These are phyloP conservation scores for Coprinopsis sp. DNA, from an alignment of 768 basidiomycete genomes.

Conservation along the genomic window DNA sequence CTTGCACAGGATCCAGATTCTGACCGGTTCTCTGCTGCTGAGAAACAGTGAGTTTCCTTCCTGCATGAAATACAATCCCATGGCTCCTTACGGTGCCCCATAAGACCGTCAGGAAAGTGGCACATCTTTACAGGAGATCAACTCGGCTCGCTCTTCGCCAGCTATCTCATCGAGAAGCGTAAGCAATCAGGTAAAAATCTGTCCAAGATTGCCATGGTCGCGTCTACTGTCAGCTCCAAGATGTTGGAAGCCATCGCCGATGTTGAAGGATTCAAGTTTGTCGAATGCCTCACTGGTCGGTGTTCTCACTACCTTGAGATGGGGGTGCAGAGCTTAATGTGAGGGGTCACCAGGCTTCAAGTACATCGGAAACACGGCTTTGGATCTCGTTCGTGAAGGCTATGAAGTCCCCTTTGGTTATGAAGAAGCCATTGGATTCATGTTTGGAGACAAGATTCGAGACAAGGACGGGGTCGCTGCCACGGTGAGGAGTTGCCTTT, in stretches of 20 bases:
- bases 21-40: slow-evolving; percentile 77
- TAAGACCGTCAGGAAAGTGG: slow-evolving; percentile 55
- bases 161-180: slow-evolving; percentile 37
- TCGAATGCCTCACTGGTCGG: slow-evolving; percentile 79
- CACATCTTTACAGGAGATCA: slow-evolving; percentile 80
- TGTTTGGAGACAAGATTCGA: slow-evolving; percentile 74
- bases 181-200: slow-evolving; percentile 37
- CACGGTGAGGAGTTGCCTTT: slow-evolving; percentile 40
- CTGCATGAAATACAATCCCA: slow-evolving; percentile 2
- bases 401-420: slow-evolving; percentile 79
- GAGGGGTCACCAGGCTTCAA: slow-evolving; percentile 85
- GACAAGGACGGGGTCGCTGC: slow-evolving; percentile 90
- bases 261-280: slow-evolving; percentile 76
- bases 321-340: too few relatives aligned
- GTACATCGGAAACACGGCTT: slow-evolving; percentile 81
- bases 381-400: slow-evolving; percentile 58
- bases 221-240: slow-evolving; percentile 87
- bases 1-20: slow-evolving; percentile 89
- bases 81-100: not conserved
- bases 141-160: slow-evolving; percentile 53
- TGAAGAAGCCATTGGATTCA: slow-evolving; percentile 90
- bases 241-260: slow-evolving; percentile 79
- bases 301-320: slow-evolving; percentile 8
- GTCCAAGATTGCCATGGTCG: slow-evolving; percentile 77
- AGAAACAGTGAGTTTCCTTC: slow-evolving; percentile 46